Percentiles rank a stretch among this genome's conserved stretches.
phyloP scores from a whole-genome alignment of 768 basidiomycete species.

The Pleurotus salmoneostramineus region DNA sequence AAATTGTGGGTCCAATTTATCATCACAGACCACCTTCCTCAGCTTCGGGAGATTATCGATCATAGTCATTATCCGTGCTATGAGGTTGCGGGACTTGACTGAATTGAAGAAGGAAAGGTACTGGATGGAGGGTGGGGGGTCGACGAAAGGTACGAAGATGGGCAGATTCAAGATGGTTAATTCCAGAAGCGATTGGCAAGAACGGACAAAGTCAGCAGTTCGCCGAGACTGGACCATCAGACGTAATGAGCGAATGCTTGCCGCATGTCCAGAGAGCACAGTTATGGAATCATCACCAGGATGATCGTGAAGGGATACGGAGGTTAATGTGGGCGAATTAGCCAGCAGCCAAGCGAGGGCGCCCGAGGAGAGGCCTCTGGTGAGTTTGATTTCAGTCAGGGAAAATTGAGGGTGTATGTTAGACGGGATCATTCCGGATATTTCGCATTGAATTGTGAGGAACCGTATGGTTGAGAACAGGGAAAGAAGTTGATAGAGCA shows the following conservation, averaged over 20 bases:
- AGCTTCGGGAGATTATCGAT: conserved; percentile 27
- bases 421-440: conserved; percentile 20
- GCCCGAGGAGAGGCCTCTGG: conserved; percentile 21
- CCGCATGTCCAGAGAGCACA: conserved; percentile 21
- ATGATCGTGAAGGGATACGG: conserved; percentile 30
- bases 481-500: conserved; percentile 34
- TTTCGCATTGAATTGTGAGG: conserved; percentile 31
- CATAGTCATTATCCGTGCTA: conserved; percentile 23
- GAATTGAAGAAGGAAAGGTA: conserved; percentile 31
- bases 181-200: conserved; percentile 34
- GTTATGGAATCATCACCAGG: conserved; percentile 19
- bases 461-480: conserved; percentile 31
- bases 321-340: conserved; percentile 27
- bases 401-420: conserved; percentile 11
- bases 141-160: conserved; percentile 21
- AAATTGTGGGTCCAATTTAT: conserved; percentile 18
- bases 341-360: conserved; percentile 34
- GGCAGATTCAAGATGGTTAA: conserved; percentile 30
- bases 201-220: conserved; percentile 23
- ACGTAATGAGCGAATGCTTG: conserved; percentile 34
- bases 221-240: conserved; percentile 25
- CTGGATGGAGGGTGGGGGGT: conserved; percentile 29
- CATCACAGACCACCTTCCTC: conserved; percentile 30
- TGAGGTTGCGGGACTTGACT: conserved; percentile 12
- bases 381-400: conserved; percentile 34